phyloP scores from a whole-genome alignment of 139 green algal genomes.

The Picochlorum sp. region DNA sequence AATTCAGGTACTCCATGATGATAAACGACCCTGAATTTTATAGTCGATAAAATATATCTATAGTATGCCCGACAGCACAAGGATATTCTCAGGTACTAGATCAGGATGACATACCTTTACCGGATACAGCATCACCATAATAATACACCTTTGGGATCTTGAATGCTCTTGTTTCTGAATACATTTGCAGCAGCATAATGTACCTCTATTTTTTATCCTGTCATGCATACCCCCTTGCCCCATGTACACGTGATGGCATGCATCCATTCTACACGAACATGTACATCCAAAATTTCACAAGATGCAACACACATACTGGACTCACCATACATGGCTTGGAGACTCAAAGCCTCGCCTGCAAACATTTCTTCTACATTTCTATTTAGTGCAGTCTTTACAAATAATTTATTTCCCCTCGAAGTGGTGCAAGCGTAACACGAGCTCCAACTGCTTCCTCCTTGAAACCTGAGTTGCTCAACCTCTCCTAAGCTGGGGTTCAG shows the following conservation, averaged over 20 bases:
- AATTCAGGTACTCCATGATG: constrained; percentile 87
- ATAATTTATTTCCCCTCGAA: constrained; percentile 37
- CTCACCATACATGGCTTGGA: constrained; percentile 59
- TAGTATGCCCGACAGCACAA: no score
- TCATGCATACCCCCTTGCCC: background rate
- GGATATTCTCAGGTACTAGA: no score
- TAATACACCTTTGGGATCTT: constrained; percentile 59
- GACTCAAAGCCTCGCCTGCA: constrained; percentile 64
- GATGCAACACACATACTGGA: no score
- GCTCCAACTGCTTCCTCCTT: constrained; percentile 47
- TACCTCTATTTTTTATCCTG: no score
- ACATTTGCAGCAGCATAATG: background rate
- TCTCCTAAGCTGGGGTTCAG: background rate
- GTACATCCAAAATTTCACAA: no score
- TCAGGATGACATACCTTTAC: no score
- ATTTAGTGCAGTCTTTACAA: constrained; percentile 64
- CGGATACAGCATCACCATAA: constrained; percentile 20
- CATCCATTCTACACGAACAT: no score
- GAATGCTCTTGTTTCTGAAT: constrained; percentile 42
- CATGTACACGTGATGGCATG: background rate
- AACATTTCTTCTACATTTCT: constrained; percentile 65
- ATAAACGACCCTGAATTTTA: constrained; percentile 65
- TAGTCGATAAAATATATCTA: no score
- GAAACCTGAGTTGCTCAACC: constrained; percentile 17
- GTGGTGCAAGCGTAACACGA: constrained; percentile 41